Evolutionary conservation across 768 basidiomycete genomes (phyloP), one percentile per base, ranked within the genome.

Genomic region (Cubamyces lactineus): DNA sequence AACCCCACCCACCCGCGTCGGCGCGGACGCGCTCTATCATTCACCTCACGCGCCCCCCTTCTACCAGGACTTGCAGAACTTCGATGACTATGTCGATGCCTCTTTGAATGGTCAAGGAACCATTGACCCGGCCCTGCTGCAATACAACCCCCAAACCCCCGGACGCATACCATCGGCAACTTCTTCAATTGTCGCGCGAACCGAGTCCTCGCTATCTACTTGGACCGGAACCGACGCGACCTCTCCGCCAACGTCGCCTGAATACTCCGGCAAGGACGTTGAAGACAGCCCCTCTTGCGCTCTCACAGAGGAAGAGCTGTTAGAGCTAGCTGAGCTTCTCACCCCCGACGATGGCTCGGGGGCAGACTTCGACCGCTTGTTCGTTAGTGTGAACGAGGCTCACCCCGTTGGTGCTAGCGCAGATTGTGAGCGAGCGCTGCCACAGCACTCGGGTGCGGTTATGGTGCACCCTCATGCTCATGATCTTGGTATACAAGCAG

Each of bases 401-500:
- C 34, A 28, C 3, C 24, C 26, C 24, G 5, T 6, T 1, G 2
- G 5, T 30, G 24, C 24, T 28, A 6, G 23, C 12, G 24, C 1
- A 5, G 38, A 26, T 26, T 49, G 43, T 40, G 53, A 54, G 53
- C 53, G 49, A 16, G 2, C 53, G 53, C 46, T n/a, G n/a, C 47
- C 11, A 34, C 53, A n/a, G 47, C 8, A 61, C 40, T 30, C 39
- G 11, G 40, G 46, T 55, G 53, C 48, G 55, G 60, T 24, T 11
- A 41, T 49, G n/a, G 60, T 47, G 48, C 28, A 12, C 55, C 40
- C 47, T 49, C 28, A 26, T 55, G 53, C 53, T 38, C 47, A 41
- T 46, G 60, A 53, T 15, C 43, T 7, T 19, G 48, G 48, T 19
- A 50, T 50, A 49, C 48, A 42, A 34, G 28, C 28, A 8, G 8